A percentile compares a stretch with the other conserved stretches of the same genome.
These are phyloP conservation scores for Plasmodium ovale DNA, from an alignment of 169 alveolate species.

Conservation along the genomic window DNA sequence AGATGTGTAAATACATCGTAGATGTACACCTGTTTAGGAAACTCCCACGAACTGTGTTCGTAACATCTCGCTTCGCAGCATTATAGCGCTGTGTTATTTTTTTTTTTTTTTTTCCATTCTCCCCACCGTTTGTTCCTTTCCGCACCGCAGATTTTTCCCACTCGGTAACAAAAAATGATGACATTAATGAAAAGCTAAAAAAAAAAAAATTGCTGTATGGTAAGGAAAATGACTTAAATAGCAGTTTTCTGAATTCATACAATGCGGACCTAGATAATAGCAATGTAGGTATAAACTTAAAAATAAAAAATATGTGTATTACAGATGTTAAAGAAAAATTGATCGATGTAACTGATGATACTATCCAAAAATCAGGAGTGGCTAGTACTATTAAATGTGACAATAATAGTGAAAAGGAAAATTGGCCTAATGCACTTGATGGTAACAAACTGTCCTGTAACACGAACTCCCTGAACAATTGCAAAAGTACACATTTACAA, in stretches of 20 bases:
- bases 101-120: not conserved
- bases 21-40: too few species aligned
- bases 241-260: constrained; percentile 52
- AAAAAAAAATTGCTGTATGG: constrained; percentile 22
- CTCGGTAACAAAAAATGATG: constrained; percentile 33
- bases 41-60: too few species aligned
- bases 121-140: not conserved
- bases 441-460: too few species aligned
- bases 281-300: constrained; percentile 55
- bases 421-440: too few species aligned
- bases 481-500: too few species aligned
- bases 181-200: constrained; percentile 37
- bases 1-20: too few species aligned
- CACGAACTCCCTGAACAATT: too few species aligned
- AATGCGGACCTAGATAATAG: constrained; percentile 52
- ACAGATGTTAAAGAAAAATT: not conserved
- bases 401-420: not conserved
- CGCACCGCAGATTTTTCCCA: constrained; percentile 19
- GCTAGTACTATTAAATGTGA: not conserved
- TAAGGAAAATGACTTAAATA: constrained; percentile 25
- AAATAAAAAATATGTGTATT: constrained; percentile 48
- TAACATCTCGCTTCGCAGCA: too few species aligned
- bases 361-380: too few species aligned
- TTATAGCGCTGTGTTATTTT: too few species aligned
- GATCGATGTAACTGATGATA: too few species aligned